phyloP scores from a whole-genome alignment of 148 eudicot species.

The Nepenthes mirabilis region DNA sequence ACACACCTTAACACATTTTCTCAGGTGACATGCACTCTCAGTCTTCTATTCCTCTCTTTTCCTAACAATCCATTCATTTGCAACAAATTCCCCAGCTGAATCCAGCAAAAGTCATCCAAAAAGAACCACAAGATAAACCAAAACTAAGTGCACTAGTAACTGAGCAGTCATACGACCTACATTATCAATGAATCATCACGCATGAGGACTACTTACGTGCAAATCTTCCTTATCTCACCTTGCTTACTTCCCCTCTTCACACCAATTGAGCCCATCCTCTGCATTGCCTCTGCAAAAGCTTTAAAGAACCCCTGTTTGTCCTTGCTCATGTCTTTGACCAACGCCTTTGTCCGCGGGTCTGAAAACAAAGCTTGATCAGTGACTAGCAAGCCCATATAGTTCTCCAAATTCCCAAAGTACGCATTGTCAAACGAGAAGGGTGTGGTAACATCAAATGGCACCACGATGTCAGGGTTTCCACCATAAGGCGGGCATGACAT shows the following conservation, averaged over 20 bases:
- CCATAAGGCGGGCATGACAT: conserved; percentile 71
- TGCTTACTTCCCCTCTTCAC: conserved; percentile 64
- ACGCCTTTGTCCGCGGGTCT: conserved; percentile 54
- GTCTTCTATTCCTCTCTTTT: too few relatives aligned
- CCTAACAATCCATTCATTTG: too few relatives aligned
- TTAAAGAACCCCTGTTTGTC: conserved; percentile 52
- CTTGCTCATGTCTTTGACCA: conserved; percentile 48
- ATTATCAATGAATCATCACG: too few relatives aligned
- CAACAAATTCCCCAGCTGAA: too few relatives aligned
- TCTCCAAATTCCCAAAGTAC: conserved; percentile 69
- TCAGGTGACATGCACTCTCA: too few relatives aligned
- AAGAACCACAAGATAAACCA: too few relatives aligned
- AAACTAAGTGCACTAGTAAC: too few relatives aligned
- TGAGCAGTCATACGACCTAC: too few relatives aligned
- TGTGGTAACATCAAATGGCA: conserved; percentile 85
- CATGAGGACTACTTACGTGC: conserved; percentile 11
- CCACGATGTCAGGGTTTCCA: conserved; percentile 59
- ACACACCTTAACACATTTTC: too few relatives aligned
- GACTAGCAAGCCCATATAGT: conserved; percentile 49
- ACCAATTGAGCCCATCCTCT: conserved; percentile 68
- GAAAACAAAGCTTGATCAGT: conserved; percentile 60
- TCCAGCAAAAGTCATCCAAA: too few relatives aligned
- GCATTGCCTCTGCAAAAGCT: conserved; percentile 65
- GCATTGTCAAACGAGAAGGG: conserved; percentile 73
- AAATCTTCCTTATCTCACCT: conserved; percentile 66